Conservation (phyloP, 2,329 filamentous ascomycete species). For the Seiridium cupressi region DNA sequence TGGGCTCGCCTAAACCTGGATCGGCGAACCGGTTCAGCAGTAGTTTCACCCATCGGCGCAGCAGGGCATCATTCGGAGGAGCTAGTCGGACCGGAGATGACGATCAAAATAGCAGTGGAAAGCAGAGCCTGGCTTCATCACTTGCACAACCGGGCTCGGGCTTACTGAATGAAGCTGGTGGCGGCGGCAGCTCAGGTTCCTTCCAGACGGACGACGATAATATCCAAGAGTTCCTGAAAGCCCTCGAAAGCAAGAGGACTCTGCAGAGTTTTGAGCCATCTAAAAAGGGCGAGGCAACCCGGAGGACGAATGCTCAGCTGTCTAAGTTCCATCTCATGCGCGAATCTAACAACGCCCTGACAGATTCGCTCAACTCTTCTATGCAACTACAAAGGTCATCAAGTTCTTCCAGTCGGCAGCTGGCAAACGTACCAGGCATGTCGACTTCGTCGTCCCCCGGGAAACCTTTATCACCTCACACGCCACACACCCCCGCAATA, state of each 20-base stretch:
- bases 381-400: constrained; percentile 81
- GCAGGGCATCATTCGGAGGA: constrained; percentile 73
- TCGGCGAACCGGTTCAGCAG: constrained; percentile 86
- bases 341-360: constrained; percentile 84
- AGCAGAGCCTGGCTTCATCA: constrained; percentile 71
- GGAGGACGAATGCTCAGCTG: constrained; percentile 75
- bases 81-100: constrained; percentile 66
- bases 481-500: constrained; percentile 88
- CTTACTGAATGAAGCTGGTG: constrained; percentile 69
- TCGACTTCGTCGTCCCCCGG: constrained; percentile 87
- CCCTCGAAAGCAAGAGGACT: constrained; percentile 86
- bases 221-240: constrained; percentile 88
- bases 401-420: constrained; percentile 64
- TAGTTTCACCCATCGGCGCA: constrained; percentile 85
- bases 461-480: constrained; percentile 86
- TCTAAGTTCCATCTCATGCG: constrained; percentile 85
- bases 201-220: constrained; percentile 81
- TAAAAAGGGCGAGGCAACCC: constrained; percentile 67
- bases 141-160: constrained; percentile 74
- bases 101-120: constrained; percentile 77
- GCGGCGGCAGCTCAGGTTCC: constrained; percentile 64
- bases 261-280: constrained; percentile 72
- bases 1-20: constrained; percentile 75
- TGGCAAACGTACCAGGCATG: constrained; percentile 63
- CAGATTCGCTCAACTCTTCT: constrained; percentile 91